Evolutionary conservation across 169 alveolate species (phyloP).

Genomic region (Cryptosporidium parvum): DNA sequence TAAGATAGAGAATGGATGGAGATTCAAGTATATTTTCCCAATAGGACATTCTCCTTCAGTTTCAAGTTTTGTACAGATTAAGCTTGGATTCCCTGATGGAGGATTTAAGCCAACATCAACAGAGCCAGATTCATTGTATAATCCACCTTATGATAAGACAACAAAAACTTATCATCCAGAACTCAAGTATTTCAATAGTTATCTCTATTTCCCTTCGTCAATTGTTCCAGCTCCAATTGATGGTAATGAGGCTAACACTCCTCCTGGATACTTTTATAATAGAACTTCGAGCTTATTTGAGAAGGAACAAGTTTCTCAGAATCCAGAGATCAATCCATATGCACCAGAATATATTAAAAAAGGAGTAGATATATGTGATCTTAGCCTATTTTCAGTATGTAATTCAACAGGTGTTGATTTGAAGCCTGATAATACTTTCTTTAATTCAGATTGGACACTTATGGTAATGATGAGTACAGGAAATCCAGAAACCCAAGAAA

Average conservation of each 20-base stretch:
- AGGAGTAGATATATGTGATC: constrained; percentile 3
- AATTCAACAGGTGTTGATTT: neutral
- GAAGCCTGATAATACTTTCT: neutral
- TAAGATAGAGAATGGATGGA: neutral
- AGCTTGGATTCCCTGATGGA: constrained; percentile 24
- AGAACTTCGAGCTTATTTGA: constrained; percentile 13
- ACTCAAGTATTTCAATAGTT: neutral
- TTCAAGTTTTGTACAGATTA: neutral
- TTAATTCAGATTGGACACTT: constrained; percentile 23
- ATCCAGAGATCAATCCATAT: neutral
- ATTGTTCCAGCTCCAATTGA: constrained; percentile 20
- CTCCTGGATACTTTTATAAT: constrained; percentile 26
- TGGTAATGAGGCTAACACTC: constrained; percentile 4
- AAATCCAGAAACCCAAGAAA: constrained; percentile 5
- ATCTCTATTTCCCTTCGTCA: constrained; percentile 17
- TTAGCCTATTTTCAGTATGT: constrained; percentile 2
- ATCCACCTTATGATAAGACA: neutral
- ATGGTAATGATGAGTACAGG: constrained; percentile 38
- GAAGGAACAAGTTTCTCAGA: neutral
- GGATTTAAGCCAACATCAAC: constrained; percentile 14
- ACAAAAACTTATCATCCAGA: constrained; percentile 16
- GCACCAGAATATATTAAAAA: neutral
- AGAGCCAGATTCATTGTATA: neutral
- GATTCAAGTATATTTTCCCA: constrained; percentile 7
- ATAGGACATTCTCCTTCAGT: constrained; percentile 1